Evolutionary conservation across 2,329 filamentous ascomycete genomes (phyloP).

Genomic region (Aspergillus sp.): DNA sequence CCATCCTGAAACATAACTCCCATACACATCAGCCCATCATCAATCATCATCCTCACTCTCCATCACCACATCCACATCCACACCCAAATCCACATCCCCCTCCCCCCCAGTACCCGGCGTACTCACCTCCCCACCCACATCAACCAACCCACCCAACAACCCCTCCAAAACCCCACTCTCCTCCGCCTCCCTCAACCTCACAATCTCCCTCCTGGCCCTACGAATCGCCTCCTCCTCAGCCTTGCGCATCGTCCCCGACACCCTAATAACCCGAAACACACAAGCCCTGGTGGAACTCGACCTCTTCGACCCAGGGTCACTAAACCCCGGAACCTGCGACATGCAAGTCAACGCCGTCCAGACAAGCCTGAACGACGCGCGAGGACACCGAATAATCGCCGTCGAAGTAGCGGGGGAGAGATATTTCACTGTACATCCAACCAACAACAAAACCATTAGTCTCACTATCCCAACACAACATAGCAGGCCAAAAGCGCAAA

Average conservation of each 20-base stretch:
- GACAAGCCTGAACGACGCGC: conserved; percentile 79
- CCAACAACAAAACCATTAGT: neutral
- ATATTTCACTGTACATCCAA: conserved; percentile 72
- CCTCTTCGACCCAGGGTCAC: conserved; percentile 34
- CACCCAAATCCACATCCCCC: conserved; percentile 48
- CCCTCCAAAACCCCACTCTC: conserved; percentile 47
- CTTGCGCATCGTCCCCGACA: conserved; percentile 91
- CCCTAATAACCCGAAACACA: conserved; percentile 79
- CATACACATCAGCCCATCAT: conserved; percentile 13
- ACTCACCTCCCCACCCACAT: conserved; percentile 17
- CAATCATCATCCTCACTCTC: conserved; percentile 42
- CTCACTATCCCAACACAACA: neutral
- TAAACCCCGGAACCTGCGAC: conserved; percentile 65
- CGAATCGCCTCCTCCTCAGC: conserved; percentile 86
- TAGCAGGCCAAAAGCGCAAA: neutral
- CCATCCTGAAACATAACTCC: no score
- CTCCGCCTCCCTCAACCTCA: conserved; percentile 61
- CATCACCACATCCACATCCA: conserved; percentile 50
- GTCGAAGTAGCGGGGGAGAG: conserved; percentile 89
- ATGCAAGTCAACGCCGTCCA: conserved; percentile 89
- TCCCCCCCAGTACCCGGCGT: conserved; percentile 33
- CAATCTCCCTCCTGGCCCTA: conserved; percentile 70
- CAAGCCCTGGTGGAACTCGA: conserved; percentile 53
- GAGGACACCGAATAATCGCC: conserved; percentile 81
- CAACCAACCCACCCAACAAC: conserved; percentile 41